phyloP scores from a whole-genome alignment of 768 basidiomycete species.

The Tulasnella sp. region DNA sequence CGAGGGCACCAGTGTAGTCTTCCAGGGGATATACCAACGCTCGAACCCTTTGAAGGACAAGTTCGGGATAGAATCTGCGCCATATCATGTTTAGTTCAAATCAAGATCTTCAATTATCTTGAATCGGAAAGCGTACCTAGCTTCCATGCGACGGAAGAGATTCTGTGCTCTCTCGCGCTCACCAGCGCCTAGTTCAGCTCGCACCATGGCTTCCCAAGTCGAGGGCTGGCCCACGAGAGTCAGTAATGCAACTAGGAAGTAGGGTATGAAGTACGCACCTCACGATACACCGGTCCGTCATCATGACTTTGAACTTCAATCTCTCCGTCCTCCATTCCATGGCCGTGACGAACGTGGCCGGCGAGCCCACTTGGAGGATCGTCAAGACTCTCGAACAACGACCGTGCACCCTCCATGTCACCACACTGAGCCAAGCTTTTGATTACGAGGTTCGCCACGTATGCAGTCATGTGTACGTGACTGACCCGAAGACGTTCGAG shows the following conservation, averaged over 20 bases:
- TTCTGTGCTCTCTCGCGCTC: slow-evolving; percentile 60
- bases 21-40: slow-evolving; percentile 8
- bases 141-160: slow-evolving; percentile 62
- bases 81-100: not conserved
- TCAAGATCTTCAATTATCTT: not conserved
- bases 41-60: slow-evolving; percentile 8
- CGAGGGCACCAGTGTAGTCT: not conserved
- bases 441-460: slow-evolving; percentile 80
- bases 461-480: slow-evolving; percentile 85
- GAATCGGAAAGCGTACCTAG: slow-evolving; percentile 44
- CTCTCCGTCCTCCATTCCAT: slow-evolving; percentile 14
- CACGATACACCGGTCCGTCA: slow-evolving; percentile 67
- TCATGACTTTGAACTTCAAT: not conserved
- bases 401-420: slow-evolving; percentile 61
- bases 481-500: slow-evolving; percentile 49
- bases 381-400: slow-evolving; percentile 67
- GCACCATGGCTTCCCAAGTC: slow-evolving; percentile 93
- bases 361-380: slow-evolving; percentile 82
- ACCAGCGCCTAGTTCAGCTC: slow-evolving; percentile 76
- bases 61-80: slow-evolving; percentile 5
- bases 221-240: slow-evolving; percentile 49
- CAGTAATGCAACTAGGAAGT: slow-evolving; percentile 7
- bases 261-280: slow-evolving; percentile 42
- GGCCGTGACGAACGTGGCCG: slow-evolving; percentile 46
- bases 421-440: slow-evolving; percentile 62